These are phyloP conservation scores for Colletotrichum sp. DNA, from an alignment of 2,329 filamentous ascomycete genomes.

Conservation along the genomic window DNA sequence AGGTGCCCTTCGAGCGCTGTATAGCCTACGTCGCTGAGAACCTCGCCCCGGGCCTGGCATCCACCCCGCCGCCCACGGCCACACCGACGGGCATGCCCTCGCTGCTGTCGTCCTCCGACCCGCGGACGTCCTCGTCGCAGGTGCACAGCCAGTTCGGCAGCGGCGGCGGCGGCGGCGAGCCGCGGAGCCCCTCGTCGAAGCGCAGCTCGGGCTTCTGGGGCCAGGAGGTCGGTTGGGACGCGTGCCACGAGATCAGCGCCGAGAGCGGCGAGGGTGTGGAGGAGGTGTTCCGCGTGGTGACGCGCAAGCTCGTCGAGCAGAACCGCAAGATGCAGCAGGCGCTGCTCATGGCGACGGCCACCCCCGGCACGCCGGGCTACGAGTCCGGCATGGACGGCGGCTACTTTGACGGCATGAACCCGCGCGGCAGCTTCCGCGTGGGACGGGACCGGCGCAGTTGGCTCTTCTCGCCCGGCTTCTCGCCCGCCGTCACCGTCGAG, in stretches of 20 bases:
- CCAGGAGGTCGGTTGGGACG: constrained; percentile 93
- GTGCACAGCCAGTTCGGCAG: constrained; percentile 28
- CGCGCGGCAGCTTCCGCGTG: constrained; percentile 60
- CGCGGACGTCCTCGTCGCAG: constrained; percentile 16
- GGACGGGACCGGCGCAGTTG: constrained; percentile 64
- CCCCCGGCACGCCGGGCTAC: constrained; percentile 53
- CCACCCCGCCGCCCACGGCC: constrained; percentile 72
- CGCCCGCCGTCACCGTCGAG: constrained; percentile 55
- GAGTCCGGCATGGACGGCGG: constrained; percentile 48
- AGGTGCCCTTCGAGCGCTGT: constrained; percentile 93
- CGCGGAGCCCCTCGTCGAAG: constrained; percentile 66
- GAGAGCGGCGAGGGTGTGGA: constrained; percentile 96
- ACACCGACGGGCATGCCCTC: constrained; percentile 39
- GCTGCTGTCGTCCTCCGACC: constrained; percentile 27
- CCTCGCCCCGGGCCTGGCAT: constrained; percentile 73
- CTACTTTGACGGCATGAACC: constrained; percentile 58
- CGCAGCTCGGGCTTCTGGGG: constrained; percentile 84
- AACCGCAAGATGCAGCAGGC: constrained; percentile 68
- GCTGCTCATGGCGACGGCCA: constrained; percentile 58
- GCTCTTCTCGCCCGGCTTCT: constrained; percentile 61
- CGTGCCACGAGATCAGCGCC: constrained; percentile 94
- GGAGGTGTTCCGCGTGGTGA: constrained; percentile 83
- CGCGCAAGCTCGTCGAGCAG: constrained; percentile 67
- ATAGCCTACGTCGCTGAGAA: constrained; percentile 96
- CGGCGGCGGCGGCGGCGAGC: constrained; percentile 48